Evolutionary conservation across 495 filamentous ascomycete genomes (phyloP).

Genomic region (Penicillium salamii): DNA sequence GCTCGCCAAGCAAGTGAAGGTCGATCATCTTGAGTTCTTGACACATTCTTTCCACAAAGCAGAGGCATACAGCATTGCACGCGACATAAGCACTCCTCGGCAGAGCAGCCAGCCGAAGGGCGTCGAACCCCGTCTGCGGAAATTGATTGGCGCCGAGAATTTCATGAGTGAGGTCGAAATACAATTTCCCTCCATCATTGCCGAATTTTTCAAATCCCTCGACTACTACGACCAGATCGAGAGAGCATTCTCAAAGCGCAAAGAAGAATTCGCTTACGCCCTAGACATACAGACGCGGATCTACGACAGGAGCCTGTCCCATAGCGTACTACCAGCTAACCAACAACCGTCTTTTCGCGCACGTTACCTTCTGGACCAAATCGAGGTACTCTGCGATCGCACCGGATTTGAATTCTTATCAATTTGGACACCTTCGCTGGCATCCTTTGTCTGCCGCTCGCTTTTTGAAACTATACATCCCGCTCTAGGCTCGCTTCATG

Average conservation of each 20-base stretch:
- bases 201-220: slow-evolving; percentile 63
- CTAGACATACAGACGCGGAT: slow-evolving; percentile 65
- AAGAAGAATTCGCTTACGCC: slow-evolving; percentile 53
- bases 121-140: slow-evolving; percentile 69
- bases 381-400: slow-evolving; percentile 72
- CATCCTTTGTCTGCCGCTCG: slow-evolving; percentile 71
- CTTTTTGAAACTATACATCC: slow-evolving; percentile 79
- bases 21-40: slow-evolving; percentile 56
- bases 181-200: slow-evolving; percentile 74
- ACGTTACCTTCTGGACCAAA: slow-evolving; percentile 67
- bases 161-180: slow-evolving; percentile 59
- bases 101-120: slow-evolving; percentile 49
- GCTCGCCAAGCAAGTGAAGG: slow-evolving; percentile 55
- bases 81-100: slow-evolving; percentile 65
- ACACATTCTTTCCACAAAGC: slow-evolving; percentile 72
- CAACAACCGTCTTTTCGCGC: slow-evolving; percentile 85
- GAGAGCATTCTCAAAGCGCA: slow-evolving; percentile 64
- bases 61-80: slow-evolving; percentile 78
- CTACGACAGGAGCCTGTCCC: slow-evolving; percentile 58
- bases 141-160: slow-evolving; percentile 60
- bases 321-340: slow-evolving; percentile 58
- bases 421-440: slow-evolving; percentile 75
- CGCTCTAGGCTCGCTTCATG: slow-evolving; percentile 83
- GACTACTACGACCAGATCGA: slow-evolving; percentile 77
- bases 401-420: slow-evolving; percentile 58